A percentile compares a stretch with the other conserved stretches of the same genome.
phyloP scores from a whole-genome alignment of 2,329 filamentous ascomycete species.

The Nemania sp. region DNA sequence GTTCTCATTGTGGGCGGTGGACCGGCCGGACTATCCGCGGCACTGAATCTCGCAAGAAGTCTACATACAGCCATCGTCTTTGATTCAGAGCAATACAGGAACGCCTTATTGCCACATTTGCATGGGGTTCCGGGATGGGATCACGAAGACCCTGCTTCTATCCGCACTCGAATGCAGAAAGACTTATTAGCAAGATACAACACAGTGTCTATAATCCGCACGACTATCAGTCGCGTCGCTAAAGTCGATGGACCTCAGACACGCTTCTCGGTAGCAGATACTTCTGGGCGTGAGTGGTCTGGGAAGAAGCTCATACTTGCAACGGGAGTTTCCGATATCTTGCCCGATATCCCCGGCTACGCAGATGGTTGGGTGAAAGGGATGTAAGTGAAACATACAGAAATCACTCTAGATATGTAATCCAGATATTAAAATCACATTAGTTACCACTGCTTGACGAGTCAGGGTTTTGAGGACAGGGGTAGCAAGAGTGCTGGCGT shows the following conservation, averaged over 20 bases:
- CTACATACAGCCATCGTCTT: constrained; percentile 31
- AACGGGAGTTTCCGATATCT: constrained; percentile 23
- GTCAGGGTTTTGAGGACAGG: constrained; percentile 30
- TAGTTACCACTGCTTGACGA: constrained; percentile 30
- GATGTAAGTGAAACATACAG: constrained; percentile 25
- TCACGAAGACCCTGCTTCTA: constrained; percentile 22
- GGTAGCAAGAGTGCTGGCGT: constrained; percentile 23
- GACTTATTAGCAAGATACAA: constrained; percentile 19
- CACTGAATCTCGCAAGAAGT: constrained; percentile 25
- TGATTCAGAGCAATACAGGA: constrained; percentile 26
- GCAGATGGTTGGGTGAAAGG: constrained; percentile 21
- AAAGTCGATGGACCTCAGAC: constrained; percentile 25
- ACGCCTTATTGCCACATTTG: constrained; percentile 21
- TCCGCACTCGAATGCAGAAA: too few species aligned
- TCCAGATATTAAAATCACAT: not conserved
- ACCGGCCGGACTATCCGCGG: constrained; percentile 30
- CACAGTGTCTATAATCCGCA: constrained; percentile 18
- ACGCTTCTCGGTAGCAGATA: constrained; percentile 40
- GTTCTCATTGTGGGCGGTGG: constrained; percentile 31
- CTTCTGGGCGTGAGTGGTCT: constrained; percentile 18
- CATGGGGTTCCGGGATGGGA: constrained; percentile 32
- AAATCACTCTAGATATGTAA: not conserved
- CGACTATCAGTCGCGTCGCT: constrained; percentile 26
- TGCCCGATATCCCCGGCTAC: constrained; percentile 26
- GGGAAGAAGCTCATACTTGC: constrained; percentile 29